phyloP scores from a whole-genome alignment of 148 eudicot genomes.

The Dianthus caryophyllus region DNA sequence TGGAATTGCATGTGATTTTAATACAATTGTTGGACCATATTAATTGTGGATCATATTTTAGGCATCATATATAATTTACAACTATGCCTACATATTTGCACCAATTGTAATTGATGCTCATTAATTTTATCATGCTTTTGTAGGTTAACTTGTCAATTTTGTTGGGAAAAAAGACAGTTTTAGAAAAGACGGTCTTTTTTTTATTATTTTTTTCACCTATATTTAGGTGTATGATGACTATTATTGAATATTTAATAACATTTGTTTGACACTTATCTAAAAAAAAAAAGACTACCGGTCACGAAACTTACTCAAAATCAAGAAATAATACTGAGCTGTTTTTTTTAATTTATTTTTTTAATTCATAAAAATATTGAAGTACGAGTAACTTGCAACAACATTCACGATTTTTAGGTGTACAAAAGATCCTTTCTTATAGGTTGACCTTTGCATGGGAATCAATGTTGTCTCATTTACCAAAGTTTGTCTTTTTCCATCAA shows the following conservation, averaged over 20 bases:
- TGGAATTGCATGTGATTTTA: slow-evolving; percentile 19
- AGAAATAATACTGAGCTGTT: background rate
- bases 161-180: too few species aligned
- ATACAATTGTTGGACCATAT: slow-evolving; percentile 4
- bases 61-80: slow-evolving; percentile 2
- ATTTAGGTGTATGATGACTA: too few species aligned
- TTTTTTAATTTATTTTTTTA: background rate
- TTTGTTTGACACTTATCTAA: too few species aligned
- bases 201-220: too few species aligned
- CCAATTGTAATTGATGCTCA: slow-evolving; percentile 4
- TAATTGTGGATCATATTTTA: background rate
- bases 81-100: background rate
- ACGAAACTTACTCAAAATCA: too few species aligned
- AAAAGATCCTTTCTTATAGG: background rate
- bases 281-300: too few species aligned
- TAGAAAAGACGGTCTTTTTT: too few species aligned
- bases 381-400: background rate
- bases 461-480: background rate
- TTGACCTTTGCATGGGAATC: background rate
- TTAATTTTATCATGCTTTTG: slow-evolving; percentile 9
- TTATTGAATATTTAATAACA: too few species aligned
- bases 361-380: background rate
- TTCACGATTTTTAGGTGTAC: slow-evolving; percentile 5
- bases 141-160: background rate
- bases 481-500: background rate